Percentiles rank a stretch among this genome's conserved stretches.
Evolutionary conservation across 805 yeast genomes (phyloP).

Genomic region (Saccharomycopsis sp.): DNA sequence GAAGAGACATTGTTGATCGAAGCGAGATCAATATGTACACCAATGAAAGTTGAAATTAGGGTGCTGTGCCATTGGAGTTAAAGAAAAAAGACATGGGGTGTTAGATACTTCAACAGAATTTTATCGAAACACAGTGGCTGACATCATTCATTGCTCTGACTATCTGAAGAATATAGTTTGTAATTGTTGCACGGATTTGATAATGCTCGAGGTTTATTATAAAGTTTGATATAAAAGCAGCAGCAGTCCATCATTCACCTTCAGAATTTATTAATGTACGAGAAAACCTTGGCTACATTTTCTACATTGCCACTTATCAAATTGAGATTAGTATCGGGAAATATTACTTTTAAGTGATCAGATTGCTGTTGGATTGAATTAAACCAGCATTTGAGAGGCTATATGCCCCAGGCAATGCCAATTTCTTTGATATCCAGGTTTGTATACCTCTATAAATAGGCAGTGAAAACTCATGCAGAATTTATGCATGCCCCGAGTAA

Average conservation of each 20-base stretch:
- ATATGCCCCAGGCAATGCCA: slow-evolving; percentile 37
- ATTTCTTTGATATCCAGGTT: slow-evolving; percentile 32
- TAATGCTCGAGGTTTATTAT: slow-evolving; percentile 33
- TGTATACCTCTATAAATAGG: slow-evolving; percentile 26
- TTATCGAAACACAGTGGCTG: slow-evolving; percentile 33
- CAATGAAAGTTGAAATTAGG: slow-evolving; percentile 40
- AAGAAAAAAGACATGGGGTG: slow-evolving; percentile 39
- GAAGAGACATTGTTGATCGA: slow-evolving; percentile 40
- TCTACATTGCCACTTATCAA: slow-evolving; percentile 37
- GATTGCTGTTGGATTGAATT: slow-evolving; percentile 29
- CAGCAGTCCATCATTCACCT: slow-evolving; percentile 25
- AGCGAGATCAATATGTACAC: slow-evolving; percentile 30
- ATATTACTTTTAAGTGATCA: slow-evolving; percentile 37
- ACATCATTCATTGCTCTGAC: slow-evolving; percentile 28
- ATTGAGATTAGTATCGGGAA: slow-evolving; percentile 36
- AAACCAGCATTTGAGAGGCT: slow-evolving; percentile 31
- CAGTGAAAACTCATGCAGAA: slow-evolving; percentile 9
- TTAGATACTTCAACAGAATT: slow-evolving; percentile 38
- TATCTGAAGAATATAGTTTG: slow-evolving; percentile 26
- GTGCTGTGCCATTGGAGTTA: slow-evolving; percentile 32
- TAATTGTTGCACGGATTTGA: slow-evolving; percentile 32
- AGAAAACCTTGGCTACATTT: slow-evolving; percentile 29
- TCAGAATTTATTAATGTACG: slow-evolving; percentile 30
- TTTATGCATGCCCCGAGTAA: slow-evolving; percentile 34
- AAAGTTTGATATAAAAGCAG: slow-evolving; percentile 22